A percentile compares a stretch with the other conserved stretches of the same genome.
phyloP scores from a whole-genome alignment of 2,329 filamentous ascomycete genomes.

The Neofusicoccum parvum region DNA sequence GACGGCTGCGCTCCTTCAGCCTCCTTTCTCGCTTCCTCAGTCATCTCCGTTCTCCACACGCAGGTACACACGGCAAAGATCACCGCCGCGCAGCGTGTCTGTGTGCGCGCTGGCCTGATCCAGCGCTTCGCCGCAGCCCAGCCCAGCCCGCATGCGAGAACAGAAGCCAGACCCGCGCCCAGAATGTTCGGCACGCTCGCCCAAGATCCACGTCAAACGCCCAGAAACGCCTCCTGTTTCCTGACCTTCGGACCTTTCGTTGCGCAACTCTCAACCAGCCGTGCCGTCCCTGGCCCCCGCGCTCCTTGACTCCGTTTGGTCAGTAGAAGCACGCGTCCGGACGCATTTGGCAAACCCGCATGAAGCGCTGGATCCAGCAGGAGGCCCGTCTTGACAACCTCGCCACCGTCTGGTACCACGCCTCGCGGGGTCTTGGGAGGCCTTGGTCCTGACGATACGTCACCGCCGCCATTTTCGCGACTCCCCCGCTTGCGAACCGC shows the following conservation, averaged over 20 bases:
- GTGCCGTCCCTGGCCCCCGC: neutral
- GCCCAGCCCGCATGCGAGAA: too few species aligned
- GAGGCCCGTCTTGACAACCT: neutral
- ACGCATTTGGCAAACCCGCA: neutral
- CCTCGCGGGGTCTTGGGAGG: neutral
- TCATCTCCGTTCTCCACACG: slow-evolving; percentile 15
- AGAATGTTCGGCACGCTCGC: neutral
- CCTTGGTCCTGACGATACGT: neutral
- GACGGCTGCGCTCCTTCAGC: neutral
- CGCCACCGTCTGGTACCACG: too few species aligned
- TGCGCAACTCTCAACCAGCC: neutral
- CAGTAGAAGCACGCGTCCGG: neutral
- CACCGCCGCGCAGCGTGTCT: neutral
- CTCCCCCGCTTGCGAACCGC: neutral
- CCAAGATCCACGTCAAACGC: neutral
- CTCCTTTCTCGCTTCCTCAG: slow-evolving; percentile 14
- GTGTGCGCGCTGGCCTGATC: neutral
- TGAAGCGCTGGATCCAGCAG: slow-evolving; percentile 4
- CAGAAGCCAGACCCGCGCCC: neutral
- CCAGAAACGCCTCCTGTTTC: neutral
- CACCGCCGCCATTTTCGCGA: neutral
- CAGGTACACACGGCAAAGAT: slow-evolving; percentile 4
- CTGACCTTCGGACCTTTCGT: neutral
- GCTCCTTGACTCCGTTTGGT: neutral
- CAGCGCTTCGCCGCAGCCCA: neutral